Conservation (phyloP, 371 early-diverging fungal genomes). For the Mortierella sp. region DNA sequence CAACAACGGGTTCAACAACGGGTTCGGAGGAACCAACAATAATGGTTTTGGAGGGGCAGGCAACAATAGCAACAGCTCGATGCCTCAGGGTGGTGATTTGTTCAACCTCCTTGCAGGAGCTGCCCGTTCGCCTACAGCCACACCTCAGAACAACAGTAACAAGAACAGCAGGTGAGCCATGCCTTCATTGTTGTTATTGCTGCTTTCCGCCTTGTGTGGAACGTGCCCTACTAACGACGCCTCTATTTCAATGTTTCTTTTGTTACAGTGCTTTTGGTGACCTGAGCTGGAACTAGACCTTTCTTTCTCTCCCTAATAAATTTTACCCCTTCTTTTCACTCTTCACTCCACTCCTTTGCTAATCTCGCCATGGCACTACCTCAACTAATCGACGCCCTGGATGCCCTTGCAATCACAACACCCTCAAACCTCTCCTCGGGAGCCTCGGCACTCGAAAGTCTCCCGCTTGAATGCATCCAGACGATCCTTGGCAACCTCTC, state of each 20-base stretch:
- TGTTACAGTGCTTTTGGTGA: conserved; percentile 45
- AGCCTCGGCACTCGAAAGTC: conserved; percentile 29
- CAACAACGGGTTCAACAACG: conserved; percentile 2
- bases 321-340: not conserved
- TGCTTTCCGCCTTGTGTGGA: not conserved
- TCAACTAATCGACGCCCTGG: conserved; percentile 4
- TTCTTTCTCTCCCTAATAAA: not conserved
- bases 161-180: conserved; percentile 40
- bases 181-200: not conserved
- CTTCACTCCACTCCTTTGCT: not conserved
- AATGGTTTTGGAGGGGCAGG: conserved; percentile 27
- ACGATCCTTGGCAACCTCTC: conserved; percentile 47
- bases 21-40: conserved; percentile 1
- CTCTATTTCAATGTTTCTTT: not conserved
- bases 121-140: conserved; percentile 21
- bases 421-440: not conserved
- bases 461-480: conserved; percentile 54
- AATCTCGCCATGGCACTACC: not conserved
- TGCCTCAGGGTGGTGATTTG: conserved; percentile 52
- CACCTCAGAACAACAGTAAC: conserved; percentile 28
- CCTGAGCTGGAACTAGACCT: conserved; percentile 45
- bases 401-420: not conserved
- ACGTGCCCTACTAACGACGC: not conserved
- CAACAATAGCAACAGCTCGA: conserved; percentile 15
- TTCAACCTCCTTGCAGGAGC: conserved; percentile 44